Evolutionary conservation across 2,329 filamentous ascomycete species (phyloP).

Genomic region (Cladosporium velox): DNA sequence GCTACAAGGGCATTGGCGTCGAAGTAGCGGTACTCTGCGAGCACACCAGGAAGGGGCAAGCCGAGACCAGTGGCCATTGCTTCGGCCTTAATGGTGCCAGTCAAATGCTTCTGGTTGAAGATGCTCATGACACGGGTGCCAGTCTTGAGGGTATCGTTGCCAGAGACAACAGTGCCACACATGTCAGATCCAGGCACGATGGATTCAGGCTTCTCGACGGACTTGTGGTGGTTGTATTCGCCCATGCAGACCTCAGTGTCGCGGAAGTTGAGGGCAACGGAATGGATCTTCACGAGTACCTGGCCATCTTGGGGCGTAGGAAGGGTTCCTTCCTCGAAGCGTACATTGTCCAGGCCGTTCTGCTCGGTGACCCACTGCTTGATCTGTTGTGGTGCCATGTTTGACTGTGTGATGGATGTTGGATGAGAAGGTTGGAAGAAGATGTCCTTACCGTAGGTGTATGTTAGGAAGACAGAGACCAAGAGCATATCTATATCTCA

Average conservation of each 20-base stretch:
- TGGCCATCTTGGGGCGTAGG: conserved; percentile 43
- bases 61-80: conserved; percentile 62
- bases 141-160: conserved; percentile 51
- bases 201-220: conserved; percentile 44
- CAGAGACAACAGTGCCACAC: conserved; percentile 62
- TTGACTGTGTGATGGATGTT: neutral
- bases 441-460: neutral
- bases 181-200: conserved; percentile 71
- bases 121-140: conserved; percentile 69
- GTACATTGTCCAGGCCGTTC: conserved; percentile 46
- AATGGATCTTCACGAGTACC: conserved; percentile 54
- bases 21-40: conserved; percentile 63
- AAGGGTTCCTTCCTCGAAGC: conserved; percentile 37
- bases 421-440: neutral
- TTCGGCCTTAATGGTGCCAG: conserved; percentile 59
- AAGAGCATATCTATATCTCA: conserved; percentile 6
- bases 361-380: conserved; percentile 48
- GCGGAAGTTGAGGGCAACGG: conserved; percentile 58
- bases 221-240: conserved; percentile 66
- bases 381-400: conserved; percentile 28
- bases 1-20: conserved; percentile 57
- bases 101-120: conserved; percentile 60
- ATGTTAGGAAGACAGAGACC: neutral
- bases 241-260: conserved; percentile 63
- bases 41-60: conserved; percentile 58